Percentiles rank a stretch among this genome's conserved stretches.
Conservation (phyloP, 805 yeast genomes). For the Cyberlindnera euphorbiae region DNA sequence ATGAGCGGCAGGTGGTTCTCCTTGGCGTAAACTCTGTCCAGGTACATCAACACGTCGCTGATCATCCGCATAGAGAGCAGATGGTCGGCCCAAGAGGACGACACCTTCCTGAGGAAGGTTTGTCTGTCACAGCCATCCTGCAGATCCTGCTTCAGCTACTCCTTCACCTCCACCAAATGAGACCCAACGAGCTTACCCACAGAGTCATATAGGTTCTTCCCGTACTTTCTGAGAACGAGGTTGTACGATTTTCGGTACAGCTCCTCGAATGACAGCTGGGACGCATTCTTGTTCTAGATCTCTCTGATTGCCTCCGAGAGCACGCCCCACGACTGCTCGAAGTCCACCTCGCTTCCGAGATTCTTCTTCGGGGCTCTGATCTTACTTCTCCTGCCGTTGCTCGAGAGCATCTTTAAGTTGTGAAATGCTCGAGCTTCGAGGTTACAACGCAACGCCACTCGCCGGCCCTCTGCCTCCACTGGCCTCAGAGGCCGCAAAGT, state of each 20-base stretch:
- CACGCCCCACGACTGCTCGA: conserved; percentile 61
- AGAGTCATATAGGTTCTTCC: conserved; percentile 58
- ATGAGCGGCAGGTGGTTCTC: conserved; percentile 58
- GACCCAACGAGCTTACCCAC: conserved; percentile 44
- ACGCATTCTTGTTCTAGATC: conserved; percentile 68
- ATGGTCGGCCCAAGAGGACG: conserved; percentile 62
- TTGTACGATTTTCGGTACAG: conserved; percentile 76
- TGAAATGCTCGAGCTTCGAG: not conserved
- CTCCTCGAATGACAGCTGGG: conserved; percentile 74
- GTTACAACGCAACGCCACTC: too few species aligned
- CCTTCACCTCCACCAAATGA: conserved; percentile 36
- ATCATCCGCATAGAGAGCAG: conserved; percentile 68
- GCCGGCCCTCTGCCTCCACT: too few species aligned
- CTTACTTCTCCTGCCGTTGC: conserved; percentile 45
- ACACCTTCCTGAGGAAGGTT: conserved; percentile 33
- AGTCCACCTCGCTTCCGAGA: conserved; percentile 41
- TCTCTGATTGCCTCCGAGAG: conserved; percentile 64
- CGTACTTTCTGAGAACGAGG: conserved; percentile 65
- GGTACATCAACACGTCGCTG: conserved; percentile 79
- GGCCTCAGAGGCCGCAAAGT: too few species aligned
- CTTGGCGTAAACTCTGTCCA: conserved; percentile 80
- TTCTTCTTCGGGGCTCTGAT: conserved; percentile 56
- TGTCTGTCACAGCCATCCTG: conserved; percentile 11
- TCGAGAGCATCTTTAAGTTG: conserved; percentile 12
- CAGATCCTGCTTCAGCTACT: conserved; percentile 15